A percentile compares a stretch with the other conserved stretches of the same genome.
Evolutionary conservation across 768 basidiomycete genomes (phyloP).

Genomic region (Cystobasidium ongulense): DNA sequence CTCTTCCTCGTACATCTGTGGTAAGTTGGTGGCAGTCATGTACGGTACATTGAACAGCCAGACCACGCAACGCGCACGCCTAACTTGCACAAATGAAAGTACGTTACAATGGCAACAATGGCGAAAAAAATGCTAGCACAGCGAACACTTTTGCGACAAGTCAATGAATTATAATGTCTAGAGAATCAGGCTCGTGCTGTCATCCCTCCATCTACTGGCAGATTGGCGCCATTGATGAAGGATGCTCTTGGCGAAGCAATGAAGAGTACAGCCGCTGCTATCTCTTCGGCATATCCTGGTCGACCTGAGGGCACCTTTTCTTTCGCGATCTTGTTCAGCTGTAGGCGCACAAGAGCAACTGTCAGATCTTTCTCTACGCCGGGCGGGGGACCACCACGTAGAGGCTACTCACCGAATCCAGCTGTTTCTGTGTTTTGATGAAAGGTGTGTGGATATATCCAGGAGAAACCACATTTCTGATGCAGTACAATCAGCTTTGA

Average conservation of each 20-base stretch:
- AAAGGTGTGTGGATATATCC: neutral
- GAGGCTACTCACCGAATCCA: neutral
- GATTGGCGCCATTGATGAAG: slow-evolving; percentile 1
- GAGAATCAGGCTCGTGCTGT: slow-evolving; percentile 1
- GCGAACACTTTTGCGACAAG: too few species aligned
- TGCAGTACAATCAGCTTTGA: neutral
- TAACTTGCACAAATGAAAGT: too few species aligned
- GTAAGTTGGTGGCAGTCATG: too few species aligned
- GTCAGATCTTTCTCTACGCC: neutral
- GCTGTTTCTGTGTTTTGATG: neutral
- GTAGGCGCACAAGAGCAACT: neutral
- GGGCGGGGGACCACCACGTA: neutral
- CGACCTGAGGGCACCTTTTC: neutral
- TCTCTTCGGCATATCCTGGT: slow-evolving; percentile 2
- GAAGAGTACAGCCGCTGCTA: slow-evolving; percentile 1
- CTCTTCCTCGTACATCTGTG: too few species aligned
- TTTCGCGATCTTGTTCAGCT: neutral
- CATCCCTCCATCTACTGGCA: neutral
- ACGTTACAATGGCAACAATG: too few species aligned
- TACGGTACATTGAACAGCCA: too few species aligned
- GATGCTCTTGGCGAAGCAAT: neutral
- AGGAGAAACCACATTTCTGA: neutral
- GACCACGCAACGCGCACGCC: too few species aligned
- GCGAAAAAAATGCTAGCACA: too few species aligned
- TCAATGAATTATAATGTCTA: too few species aligned